Conservation (phyloP, 345 rosid genomes). For the Iberis pinnata region DNA sequence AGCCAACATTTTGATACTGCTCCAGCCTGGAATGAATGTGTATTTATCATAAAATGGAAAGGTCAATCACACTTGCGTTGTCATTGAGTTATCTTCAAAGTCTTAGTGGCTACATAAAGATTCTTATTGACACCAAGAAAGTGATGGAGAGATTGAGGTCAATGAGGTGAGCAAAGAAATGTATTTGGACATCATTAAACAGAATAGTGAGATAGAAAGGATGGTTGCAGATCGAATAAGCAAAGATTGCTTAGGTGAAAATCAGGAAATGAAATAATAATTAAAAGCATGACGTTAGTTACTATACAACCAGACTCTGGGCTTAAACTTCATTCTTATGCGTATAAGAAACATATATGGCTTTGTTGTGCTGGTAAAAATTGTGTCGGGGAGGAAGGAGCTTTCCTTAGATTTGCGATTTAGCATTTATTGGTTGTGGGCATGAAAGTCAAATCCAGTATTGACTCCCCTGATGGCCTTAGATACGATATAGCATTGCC, state of each 20-base stretch:
- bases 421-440: constrained; percentile 89
- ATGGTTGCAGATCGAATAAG: constrained; percentile 74
- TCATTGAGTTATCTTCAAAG: constrained; percentile 69
- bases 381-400: constrained; percentile 76
- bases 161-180: constrained; percentile 98
- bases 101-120: constrained; percentile 96
- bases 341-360: no score
- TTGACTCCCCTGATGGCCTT: constrained; percentile 35
- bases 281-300: no score
- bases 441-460: constrained; percentile 74
- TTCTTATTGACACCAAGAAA: constrained; percentile 84
- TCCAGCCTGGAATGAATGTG: constrained; percentile 84
- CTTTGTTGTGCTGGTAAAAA: constrained; percentile 82
- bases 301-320: no score
- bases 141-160: constrained; percentile 93
- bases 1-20: constrained; percentile 69
- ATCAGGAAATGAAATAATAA: no score
- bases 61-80: constrained; percentile 99
- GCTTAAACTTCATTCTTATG: no score
- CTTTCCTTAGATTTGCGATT: constrained; percentile 88
- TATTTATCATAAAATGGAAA: constrained; percentile 95
- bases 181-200: constrained; percentile 97
- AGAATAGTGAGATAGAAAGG: constrained; percentile 96
- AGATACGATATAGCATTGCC: constrained; percentile 35
- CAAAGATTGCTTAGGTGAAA: constrained; percentile 61